Evolutionary conservation across 2,329 filamentous ascomycete species (phyloP).

Genomic region (Microcyclospora tardicrescens): DNA sequence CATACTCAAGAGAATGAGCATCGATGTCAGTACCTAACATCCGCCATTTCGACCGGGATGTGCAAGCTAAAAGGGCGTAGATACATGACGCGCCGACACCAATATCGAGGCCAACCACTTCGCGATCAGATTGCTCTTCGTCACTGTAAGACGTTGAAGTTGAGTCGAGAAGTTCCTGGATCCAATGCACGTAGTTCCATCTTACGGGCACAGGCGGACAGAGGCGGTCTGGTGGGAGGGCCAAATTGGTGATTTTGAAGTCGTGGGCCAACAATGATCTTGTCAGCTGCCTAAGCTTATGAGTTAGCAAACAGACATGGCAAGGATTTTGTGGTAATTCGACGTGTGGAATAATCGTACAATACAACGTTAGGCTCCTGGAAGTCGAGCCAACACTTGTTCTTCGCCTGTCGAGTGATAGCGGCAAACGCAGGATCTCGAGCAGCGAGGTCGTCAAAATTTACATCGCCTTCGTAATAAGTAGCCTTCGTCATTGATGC

Average conservation of each 20-base stretch:
- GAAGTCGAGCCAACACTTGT: conserved; percentile 54
- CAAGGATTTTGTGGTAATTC: conserved; percentile 1
- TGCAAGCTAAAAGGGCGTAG: conserved; percentile 71
- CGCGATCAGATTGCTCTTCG: conserved; percentile 36
- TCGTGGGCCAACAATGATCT: conserved; percentile 63
- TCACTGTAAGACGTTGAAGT: conserved; percentile 39
- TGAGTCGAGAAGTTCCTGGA: conserved; percentile 68
- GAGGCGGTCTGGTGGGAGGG: conserved; percentile 63
- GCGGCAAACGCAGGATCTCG: conserved; percentile 48
- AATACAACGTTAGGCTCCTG: conserved; percentile 61
- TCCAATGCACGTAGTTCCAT: conserved; percentile 84
- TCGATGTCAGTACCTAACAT: conserved; percentile 56
- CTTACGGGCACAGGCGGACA: conserved; percentile 62
- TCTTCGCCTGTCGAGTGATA: conserved; percentile 26
- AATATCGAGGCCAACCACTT: conserved; percentile 45
- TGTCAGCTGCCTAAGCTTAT: conserved; percentile 46
- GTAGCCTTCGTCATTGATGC: background rate
- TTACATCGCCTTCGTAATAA: conserved; percentile 44
- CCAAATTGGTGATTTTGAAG: conserved; percentile 54
- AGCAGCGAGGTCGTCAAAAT: conserved; percentile 49
- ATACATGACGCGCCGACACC: conserved; percentile 87
- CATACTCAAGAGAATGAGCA: conserved; percentile 50
- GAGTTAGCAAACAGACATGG: background rate
- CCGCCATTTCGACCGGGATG: conserved; percentile 52
- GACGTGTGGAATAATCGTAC: conserved; percentile 30